Evolutionary conservation across 805 yeast species (phyloP), one percentile per base, ranked within the genome.

Genomic region (Ogataea trehalophila): DNA sequence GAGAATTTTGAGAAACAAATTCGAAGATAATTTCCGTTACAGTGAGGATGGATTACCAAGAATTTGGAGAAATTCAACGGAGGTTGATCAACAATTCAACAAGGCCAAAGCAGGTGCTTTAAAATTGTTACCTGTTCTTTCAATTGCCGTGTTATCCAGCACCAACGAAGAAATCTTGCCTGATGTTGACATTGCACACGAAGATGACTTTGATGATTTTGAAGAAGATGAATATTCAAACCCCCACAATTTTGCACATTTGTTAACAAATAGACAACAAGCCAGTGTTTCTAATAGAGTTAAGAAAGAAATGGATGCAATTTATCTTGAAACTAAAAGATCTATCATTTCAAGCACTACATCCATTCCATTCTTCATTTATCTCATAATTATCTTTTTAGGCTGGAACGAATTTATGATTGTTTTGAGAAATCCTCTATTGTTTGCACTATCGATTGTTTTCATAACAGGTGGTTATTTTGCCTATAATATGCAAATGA

Each of bases 341-440:
- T 86, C 96, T 3, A 81, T 87, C 45, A 76, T 90, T 41, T 85
- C 83, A 52, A 83, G 85, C 42, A 77, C 81, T 13, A 80, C 96
- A 0, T 82, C 84, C 49, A 85, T 94, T 48, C 99, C 99, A 4
- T 72, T 81, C 54, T 94, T 85, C 72, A 80, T 94, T 48, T 90
- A 88, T 68, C 68, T 80, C 11, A 60, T 92, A 14, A 69, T 94
- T 22, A 65, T 85, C 2, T 81, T 87, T 3, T 71, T 94, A 20
- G 99, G 99, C 9, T 94, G 97, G 97, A 91, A 91, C 65, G 97
- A 94, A 72, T 84, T 94, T 55, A 78, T 90, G 85, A 85, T 94
- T 9, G 79, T 94, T 16, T 61, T 94, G 39, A 77, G 95, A 53
- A 91, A 87, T 62, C 97, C 99, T 44, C 58, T 92, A n/a, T 77